Percentiles rank a stretch among this genome's conserved stretches.
Conservation (phyloP, 2,329 filamentous ascomycete species). For the Colletotrichum lini region DNA sequence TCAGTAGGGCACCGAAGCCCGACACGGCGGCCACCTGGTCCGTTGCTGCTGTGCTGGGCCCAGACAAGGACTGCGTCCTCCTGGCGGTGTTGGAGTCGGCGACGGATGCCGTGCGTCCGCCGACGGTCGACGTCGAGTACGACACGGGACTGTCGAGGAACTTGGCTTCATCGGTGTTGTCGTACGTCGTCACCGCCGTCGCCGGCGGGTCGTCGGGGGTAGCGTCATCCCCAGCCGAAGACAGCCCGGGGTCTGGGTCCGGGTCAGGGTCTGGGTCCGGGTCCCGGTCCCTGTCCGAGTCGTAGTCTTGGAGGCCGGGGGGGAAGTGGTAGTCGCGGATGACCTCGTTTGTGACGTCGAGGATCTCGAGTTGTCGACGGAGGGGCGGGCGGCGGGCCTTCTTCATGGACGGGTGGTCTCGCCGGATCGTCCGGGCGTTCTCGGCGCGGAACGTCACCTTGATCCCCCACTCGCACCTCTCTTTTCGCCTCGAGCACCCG, state of each 20-base stretch:
- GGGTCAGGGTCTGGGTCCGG: conserved; percentile 32
- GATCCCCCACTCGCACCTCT: conserved; percentile 55
- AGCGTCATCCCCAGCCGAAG: not conserved
- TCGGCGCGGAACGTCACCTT: conserved; percentile 55
- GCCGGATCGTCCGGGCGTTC: conserved; percentile 52
- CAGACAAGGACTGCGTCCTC: conserved; percentile 24
- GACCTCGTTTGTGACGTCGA: conserved; percentile 54
- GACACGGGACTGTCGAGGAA: conserved; percentile 30
- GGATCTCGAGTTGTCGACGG: conserved; percentile 52
- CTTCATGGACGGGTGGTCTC: conserved; percentile 53
- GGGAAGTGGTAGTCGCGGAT: conserved; percentile 54
- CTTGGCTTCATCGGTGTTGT: conserved; percentile 16
- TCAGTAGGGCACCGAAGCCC: conserved; percentile 7
- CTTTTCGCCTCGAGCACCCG: conserved; percentile 51
- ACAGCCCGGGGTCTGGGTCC: conserved; percentile 18
- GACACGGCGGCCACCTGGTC: conserved; percentile 14
- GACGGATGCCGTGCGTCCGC: conserved; percentile 15
- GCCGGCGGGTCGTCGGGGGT: not conserved
- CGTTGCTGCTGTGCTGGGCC: conserved; percentile 11
- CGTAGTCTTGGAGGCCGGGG: conserved; percentile 38
- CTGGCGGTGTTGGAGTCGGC: conserved; percentile 19
- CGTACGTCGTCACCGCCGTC: not conserved
- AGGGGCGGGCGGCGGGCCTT: conserved; percentile 46
- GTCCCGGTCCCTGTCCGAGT: conserved; percentile 29
- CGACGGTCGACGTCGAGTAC: conserved; percentile 33